Base-by-base conservation (phyloP, 352 stramenopile genomes). In the Plasmopara viticola region DNA sequence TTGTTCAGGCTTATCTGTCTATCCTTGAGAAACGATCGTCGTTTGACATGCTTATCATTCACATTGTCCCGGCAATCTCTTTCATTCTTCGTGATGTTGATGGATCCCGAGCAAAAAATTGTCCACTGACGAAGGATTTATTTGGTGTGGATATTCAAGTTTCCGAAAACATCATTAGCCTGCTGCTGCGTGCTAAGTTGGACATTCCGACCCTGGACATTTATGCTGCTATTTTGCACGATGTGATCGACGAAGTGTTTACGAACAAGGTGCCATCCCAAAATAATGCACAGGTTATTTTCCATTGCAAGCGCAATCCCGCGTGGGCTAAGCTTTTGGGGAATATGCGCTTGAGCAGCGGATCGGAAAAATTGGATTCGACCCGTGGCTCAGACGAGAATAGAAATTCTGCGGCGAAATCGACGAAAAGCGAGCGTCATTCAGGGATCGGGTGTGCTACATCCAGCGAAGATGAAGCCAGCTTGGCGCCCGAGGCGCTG, bases 31-130 rank as follows among this genome's bases (percentile, higher is more conserved):
- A 71, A 15, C 80, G 81, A 14, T 74, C 84, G 45, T 72, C 69
- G 18, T 90, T 90, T 33, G 84, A 94, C 45, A 94, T 94, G 84
- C 65, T 94, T 20, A 65, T 90, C n/a, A 91, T 94, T 45, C 84
- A 91, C 61, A 64, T 88, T 43, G 74, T 94, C 6, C 83, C 84
- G 1, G 77, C 80, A 0, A 75, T 94, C 20, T 78, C 79, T 9
- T 94, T 87, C 51, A 73, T 94, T 47, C 56, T 94, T 38, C 78
- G 77, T 31, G 84, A 94, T 65, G 68, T 62, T 9, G 81, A 90
- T 34, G 70, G 66, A 14, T 70, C 68, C 8, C 68, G 84, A 13
- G 60, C 70, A 1, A 84, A 81, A 17, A 84, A 88, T 48, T 90
- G 79, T 30, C 74, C 76, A 20, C 60, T 94, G 35, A 90, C 79